Conservation (phyloP, 139 green algal genomes). For the Chlamydomonas sphaeroides region DNA sequence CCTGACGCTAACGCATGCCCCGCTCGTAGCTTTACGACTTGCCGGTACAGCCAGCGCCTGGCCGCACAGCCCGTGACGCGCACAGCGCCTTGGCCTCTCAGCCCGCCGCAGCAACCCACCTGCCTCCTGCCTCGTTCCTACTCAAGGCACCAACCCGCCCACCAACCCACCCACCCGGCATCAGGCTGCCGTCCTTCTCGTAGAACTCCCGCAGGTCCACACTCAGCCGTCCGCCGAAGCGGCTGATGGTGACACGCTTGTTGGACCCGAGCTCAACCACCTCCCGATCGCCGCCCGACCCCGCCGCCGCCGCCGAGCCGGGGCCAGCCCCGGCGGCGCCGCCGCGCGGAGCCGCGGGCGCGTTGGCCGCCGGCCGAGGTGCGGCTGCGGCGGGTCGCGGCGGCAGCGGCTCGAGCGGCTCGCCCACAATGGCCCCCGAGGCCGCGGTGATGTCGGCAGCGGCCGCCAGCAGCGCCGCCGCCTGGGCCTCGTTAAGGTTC, state of each 20-base stretch:
- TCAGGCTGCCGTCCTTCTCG: neutral
- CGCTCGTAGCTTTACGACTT: too few relatives aligned
- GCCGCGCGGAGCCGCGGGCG: neutral
- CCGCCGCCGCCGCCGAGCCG: neutral
- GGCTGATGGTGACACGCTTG: constrained; percentile 37
- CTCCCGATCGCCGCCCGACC: constrained; percentile 12
- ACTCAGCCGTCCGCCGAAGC: constrained; percentile 44
- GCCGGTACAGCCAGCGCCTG: too few relatives aligned
- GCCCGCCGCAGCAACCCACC: too few relatives aligned
- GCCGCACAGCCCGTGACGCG: too few relatives aligned
- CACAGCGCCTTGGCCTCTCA: too few relatives aligned
- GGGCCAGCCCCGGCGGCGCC: neutral
- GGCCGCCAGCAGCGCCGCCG: constrained; percentile 11
- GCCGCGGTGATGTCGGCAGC: neutral
- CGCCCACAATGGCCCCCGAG: neutral
- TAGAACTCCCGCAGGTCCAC: constrained; percentile 70
- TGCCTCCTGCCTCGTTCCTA: too few relatives aligned
- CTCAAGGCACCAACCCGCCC: neutral
- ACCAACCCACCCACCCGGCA: neutral
- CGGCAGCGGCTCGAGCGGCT: neutral
- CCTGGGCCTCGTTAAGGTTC: constrained; percentile 14
- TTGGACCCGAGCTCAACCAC: constrained; percentile 45
- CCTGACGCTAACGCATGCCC: too few relatives aligned
- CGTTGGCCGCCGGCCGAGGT: neutral
- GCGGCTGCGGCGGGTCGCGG: neutral